Percentiles rank a stretch among this genome's conserved stretches.
phyloP scores from a whole-genome alignment of 2,329 filamentous ascomycete species.

The Fusarium euwallaceae region DNA sequence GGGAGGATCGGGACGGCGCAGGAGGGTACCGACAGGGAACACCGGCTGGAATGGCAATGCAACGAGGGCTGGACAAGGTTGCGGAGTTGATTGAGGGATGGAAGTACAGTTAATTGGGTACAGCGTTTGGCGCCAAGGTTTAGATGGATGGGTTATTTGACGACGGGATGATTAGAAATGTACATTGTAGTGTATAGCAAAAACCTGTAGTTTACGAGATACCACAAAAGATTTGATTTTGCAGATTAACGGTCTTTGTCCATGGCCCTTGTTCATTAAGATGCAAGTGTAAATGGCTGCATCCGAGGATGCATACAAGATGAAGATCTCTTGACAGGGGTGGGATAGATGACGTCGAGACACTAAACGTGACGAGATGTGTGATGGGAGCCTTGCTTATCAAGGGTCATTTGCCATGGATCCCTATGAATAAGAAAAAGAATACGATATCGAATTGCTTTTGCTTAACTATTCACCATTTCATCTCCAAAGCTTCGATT shows the following conservation, averaged over 20 bases:
- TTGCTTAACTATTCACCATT: background rate
- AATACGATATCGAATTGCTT: background rate
- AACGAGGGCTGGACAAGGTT: slow-evolving; percentile 44
- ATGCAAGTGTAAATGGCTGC: slow-evolving; percentile 9
- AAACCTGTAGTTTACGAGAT: slow-evolving; percentile 28
- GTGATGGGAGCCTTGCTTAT: background rate
- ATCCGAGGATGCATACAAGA: background rate
- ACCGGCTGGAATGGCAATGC: slow-evolving; percentile 46
- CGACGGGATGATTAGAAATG: slow-evolving; percentile 26
- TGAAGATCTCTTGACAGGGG: slow-evolving; percentile 8
- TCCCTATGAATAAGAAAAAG: background rate
- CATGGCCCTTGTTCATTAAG: background rate
- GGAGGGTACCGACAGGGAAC: slow-evolving; percentile 45
- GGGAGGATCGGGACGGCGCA: slow-evolving; percentile 45
- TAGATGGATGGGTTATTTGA: slow-evolving; percentile 18
- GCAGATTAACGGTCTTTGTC: background rate
- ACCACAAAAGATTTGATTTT: slow-evolving; percentile 39
- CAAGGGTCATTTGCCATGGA: background rate
- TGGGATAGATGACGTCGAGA: slow-evolving; percentile 6
- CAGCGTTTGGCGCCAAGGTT: slow-evolving; percentile 19
- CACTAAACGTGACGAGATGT: background rate
- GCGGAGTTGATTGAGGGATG: slow-evolving; percentile 47
- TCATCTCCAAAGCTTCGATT: background rate
- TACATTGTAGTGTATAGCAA: slow-evolving; percentile 14
- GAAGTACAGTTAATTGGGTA: slow-evolving; percentile 40